Percentiles rank a stretch among this genome's conserved stretches.
These are phyloP conservation scores for Colletotrichum salicis DNA, from an alignment of 2,329 filamentous ascomycete genomes.

Conservation along the genomic window DNA sequence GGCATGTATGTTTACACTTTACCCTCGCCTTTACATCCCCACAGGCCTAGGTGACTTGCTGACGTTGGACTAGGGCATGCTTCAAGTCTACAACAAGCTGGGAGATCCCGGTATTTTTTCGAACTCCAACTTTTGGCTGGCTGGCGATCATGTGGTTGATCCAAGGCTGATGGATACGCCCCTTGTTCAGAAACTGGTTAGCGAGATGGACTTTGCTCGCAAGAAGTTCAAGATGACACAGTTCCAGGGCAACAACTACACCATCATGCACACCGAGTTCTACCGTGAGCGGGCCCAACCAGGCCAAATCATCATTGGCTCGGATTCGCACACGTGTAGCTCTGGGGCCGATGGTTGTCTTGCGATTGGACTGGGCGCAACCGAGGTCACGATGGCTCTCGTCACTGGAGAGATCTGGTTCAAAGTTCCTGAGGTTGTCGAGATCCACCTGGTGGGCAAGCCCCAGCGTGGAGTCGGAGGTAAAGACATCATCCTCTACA, in stretches of 20 bases:
- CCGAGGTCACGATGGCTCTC: slow-evolving; percentile 50
- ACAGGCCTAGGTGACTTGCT: background rate
- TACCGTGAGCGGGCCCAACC: slow-evolving; percentile 49
- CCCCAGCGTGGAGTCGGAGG: slow-evolving; percentile 47
- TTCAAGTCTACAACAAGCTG: slow-evolving; percentile 27
- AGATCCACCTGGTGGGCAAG: slow-evolving; percentile 46
- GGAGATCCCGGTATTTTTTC: slow-evolving; percentile 23
- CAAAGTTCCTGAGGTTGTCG: slow-evolving; percentile 49
- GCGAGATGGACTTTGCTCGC: slow-evolving; percentile 21
- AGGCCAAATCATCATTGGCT: slow-evolving; percentile 50
- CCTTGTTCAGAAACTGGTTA: slow-evolving; percentile 21
- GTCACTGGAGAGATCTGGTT: slow-evolving; percentile 53
- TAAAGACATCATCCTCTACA: slow-evolving; percentile 52
- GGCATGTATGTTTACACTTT: slow-evolving; percentile 45
- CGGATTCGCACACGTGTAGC: slow-evolving; percentile 52
- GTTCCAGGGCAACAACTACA: slow-evolving; percentile 49
- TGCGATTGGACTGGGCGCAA: slow-evolving; percentile 50
- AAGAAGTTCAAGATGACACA: slow-evolving; percentile 30
- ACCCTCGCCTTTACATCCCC: slow-evolving; percentile 34
- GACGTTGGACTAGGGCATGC: slow-evolving; percentile 15
- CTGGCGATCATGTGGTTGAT: slow-evolving; percentile 59
- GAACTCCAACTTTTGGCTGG: slow-evolving; percentile 53
- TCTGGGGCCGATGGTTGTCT: slow-evolving; percentile 49
- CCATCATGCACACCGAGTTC: slow-evolving; percentile 55
- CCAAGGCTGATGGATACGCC: slow-evolving; percentile 41